Evolutionary conservation across 2,329 filamentous ascomycete genomes (phyloP).

Genomic region (Ophiobolus disseminans): DNA sequence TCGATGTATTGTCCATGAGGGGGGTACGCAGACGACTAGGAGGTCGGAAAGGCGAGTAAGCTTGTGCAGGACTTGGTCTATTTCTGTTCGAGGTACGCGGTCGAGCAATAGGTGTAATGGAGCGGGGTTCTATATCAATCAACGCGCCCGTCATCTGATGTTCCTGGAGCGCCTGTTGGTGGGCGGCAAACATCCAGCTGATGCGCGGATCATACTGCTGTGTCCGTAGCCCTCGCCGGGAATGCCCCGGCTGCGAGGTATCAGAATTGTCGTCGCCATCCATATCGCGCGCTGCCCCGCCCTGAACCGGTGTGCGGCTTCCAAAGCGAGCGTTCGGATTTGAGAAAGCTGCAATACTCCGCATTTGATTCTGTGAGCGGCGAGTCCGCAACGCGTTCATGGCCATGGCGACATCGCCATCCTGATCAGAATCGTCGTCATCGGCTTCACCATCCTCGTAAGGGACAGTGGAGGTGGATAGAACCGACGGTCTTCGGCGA

Average conservation of each 20-base stretch:
- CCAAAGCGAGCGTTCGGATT: slow-evolving; percentile 33
- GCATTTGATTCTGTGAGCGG: slow-evolving; percentile 45
- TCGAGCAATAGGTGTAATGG: slow-evolving; percentile 48
- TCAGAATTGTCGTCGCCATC: slow-evolving; percentile 51
- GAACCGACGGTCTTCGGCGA: slow-evolving; percentile 47
- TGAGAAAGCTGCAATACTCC: slow-evolving; percentile 31
- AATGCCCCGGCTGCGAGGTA: slow-evolving; percentile 41
- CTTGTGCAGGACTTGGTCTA: slow-evolving; percentile 44
- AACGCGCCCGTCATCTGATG: slow-evolving; percentile 40
- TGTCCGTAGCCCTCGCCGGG: slow-evolving; percentile 28
- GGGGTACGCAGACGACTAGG: slow-evolving; percentile 45
- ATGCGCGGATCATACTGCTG: slow-evolving; percentile 51
- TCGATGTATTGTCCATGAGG: slow-evolving; percentile 40
- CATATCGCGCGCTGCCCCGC: slow-evolving; percentile 34
- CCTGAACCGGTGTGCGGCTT: slow-evolving; percentile 32
- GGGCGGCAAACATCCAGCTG: slow-evolving; percentile 52
- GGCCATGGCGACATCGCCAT: slow-evolving; percentile 47
- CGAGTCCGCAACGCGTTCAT: slow-evolving; percentile 44
- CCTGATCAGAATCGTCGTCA: slow-evolving; percentile 52
- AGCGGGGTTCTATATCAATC: slow-evolving; percentile 47
- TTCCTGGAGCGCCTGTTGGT: slow-evolving; percentile 48
- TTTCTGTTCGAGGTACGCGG: slow-evolving; percentile 50
- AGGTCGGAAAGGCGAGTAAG: slow-evolving; percentile 45
- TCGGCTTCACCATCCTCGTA: slow-evolving; percentile 53
- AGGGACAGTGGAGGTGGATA: slow-evolving; percentile 43